These are phyloP conservation scores for Austroboletus eburneus DNA, from an alignment of 768 basidiomycete species.

Conservation along the genomic window DNA sequence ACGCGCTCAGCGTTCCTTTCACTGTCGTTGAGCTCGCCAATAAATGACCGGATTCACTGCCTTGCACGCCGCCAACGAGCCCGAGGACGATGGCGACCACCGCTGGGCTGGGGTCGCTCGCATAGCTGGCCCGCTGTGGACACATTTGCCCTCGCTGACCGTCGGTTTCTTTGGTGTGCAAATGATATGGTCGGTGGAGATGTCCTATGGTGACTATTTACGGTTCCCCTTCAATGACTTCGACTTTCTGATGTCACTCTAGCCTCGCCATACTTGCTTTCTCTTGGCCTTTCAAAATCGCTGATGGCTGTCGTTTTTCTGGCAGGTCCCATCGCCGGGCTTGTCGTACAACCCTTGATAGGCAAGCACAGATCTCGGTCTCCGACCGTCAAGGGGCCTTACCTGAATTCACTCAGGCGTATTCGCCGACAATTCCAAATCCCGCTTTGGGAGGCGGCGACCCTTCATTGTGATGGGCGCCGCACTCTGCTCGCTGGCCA, in stretches of 20 bases:
- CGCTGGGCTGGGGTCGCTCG: conserved; percentile 51
- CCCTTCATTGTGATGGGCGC: conserved; percentile 80
- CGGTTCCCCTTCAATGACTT: neutral
- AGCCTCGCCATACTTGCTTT: conserved; percentile 88
- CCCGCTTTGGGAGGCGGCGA: conserved; percentile 77
- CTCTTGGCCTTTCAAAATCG: conserved; percentile 82
- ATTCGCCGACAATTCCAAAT: conserved; percentile 80
- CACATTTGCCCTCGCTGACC: conserved; percentile 66
- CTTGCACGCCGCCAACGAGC: conserved; percentile 43
- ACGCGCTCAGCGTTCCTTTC: neutral
- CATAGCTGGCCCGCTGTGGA: conserved; percentile 65
- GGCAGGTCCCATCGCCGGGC: conserved; percentile 85
- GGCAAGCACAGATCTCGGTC: conserved; percentile 37
- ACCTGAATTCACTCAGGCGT: conserved; percentile 36
- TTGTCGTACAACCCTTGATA: conserved; percentile 88
- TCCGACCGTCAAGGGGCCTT: neutral
- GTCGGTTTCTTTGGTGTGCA: conserved; percentile 80
- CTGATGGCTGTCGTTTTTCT: conserved; percentile 88
- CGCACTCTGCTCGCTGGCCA: conserved; percentile 60
- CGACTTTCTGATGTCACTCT: conserved; percentile 1
- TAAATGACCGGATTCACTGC: conserved; percentile 51
- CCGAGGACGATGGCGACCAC: conserved; percentile 32
- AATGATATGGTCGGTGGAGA: conserved; percentile 91
- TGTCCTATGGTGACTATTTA: conserved; percentile 68
- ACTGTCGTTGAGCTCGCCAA: neutral